These are phyloP conservation scores for Eustoma russellianum DNA, from an alignment of 257 asterid species.

Conservation along the genomic window DNA sequence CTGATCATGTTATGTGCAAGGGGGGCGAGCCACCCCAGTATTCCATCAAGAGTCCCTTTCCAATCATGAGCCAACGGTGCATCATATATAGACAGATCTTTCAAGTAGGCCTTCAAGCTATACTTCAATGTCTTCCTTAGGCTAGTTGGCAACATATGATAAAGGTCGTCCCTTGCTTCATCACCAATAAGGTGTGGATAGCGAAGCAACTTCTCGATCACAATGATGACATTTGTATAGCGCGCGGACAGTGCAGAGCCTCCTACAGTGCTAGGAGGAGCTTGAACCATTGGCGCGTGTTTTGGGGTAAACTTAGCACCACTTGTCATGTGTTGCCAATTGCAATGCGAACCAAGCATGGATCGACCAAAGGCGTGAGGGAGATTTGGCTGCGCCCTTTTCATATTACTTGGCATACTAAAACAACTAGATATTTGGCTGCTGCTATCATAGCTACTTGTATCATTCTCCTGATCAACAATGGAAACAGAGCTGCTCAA, in stretches of 20 bases:
- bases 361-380: slow-evolving; percentile 22
- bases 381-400: slow-evolving; percentile 23
- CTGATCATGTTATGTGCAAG: slow-evolving; percentile 84
- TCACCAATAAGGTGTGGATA: slow-evolving; percentile 92
- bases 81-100: slow-evolving; percentile 63
- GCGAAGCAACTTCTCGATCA: slow-evolving; percentile 62
- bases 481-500: slow-evolving; percentile 53
- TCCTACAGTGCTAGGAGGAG: slow-evolving; percentile 65
- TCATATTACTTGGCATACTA: slow-evolving; percentile 33
- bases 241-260: slow-evolving; percentile 85
- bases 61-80: slow-evolving; percentile 86
- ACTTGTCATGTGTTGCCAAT: slow-evolving; percentile 11
- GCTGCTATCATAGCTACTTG: slow-evolving; percentile 38
- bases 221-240: slow-evolving; percentile 75
- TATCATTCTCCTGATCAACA: slow-evolving; percentile 33
- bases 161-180: slow-evolving; percentile 84
- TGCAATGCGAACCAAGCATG: slow-evolving; percentile 13
- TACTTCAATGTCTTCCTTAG: slow-evolving; percentile 51
- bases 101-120: slow-evolving; percentile 43
- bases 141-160: slow-evolving; percentile 90
- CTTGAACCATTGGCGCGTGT: slow-evolving; percentile 30
- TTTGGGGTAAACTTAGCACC: slow-evolving; percentile 30
- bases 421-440: slow-evolving; percentile 51
- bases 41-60: slow-evolving; percentile 52
- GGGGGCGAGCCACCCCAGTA: slow-evolving; percentile 68